Base-by-base conservation (phyloP, 805 yeast genomes). In the Wickerhamiella sorbophila region DNA sequence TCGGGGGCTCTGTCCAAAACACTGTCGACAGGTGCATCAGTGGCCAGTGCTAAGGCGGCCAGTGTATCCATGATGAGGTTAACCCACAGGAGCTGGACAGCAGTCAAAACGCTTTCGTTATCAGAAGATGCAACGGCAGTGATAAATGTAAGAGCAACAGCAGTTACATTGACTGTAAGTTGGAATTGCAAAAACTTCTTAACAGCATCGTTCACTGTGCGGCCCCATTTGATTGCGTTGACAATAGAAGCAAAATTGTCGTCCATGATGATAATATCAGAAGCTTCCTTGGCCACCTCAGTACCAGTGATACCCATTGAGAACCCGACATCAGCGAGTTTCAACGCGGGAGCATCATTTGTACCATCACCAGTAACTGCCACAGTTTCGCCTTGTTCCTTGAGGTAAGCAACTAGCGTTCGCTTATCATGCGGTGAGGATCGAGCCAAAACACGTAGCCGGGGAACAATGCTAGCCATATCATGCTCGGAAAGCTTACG, bases 341-440 rank as follows among this genome's bases (percentile, higher is more conserved):
- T 85, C 56, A 91, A 71, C 3, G 98, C 97, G 14, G 96, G 96
- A 0, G 97, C 98, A 69, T 91, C 99, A 60, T 91, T 91, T 6
- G 97, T 88, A 62, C 99, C 99, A 60, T 91, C 99, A 57, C 98
- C 99, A 31, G 99, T 91, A 29, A 88, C 97, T 1, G 98, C 98
- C 39, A 91, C 98, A 29, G 88, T 94, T 56, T 91, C 96, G 19
- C 93, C 94, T 56, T 76, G 69, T 31, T 70, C 66, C 54, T 79
- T 77, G 52, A 91, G 67, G 10, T 86, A 77, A 48, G 79, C 82
- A 29, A 93, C 98, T 36, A 91, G 69, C 22, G 83, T 65, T 44
- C 94, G 69, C 62, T 91, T 91, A 63, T 91, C 99, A 50, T 88
- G 95, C 2, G 99, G 99, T 10, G 93, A 79, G 1, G 95, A 85